Evolutionary conservation across 305 asterid genomes (phyloP).

Genomic region (Fraxinus ornus): DNA sequence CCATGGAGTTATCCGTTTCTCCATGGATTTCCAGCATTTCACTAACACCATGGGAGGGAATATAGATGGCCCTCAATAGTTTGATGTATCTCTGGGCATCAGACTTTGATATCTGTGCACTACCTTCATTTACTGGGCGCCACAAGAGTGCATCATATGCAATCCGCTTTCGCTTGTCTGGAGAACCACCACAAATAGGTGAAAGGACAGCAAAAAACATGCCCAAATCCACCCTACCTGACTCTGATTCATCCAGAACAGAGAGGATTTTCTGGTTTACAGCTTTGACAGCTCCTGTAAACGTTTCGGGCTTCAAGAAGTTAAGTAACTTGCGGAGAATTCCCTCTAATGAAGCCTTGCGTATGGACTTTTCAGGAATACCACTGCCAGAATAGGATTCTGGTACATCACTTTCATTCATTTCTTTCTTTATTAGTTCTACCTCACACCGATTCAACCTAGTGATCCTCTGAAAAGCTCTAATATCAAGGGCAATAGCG

Average conservation of each 20-base stretch:
- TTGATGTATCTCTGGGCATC: conserved; percentile 74
- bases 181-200: conserved; percentile 75
- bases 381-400: conserved; percentile 83
- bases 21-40: conserved; percentile 86
- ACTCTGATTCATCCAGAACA: conserved; percentile 75
- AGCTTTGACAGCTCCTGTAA: conserved; percentile 90
- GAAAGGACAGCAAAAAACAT: conserved; percentile 82
- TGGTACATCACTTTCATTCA: conserved; percentile 74
- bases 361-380: conserved; percentile 74
- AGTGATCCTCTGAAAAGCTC: conserved; percentile 88
- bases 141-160: conserved; percentile 84
- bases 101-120: conserved; percentile 55
- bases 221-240: conserved; percentile 87
- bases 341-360: conserved; percentile 87
- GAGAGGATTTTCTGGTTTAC: conserved; percentile 82
- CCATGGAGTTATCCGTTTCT: conserved; percentile 50
- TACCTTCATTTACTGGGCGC: conserved; percentile 88
- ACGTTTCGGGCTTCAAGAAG: conserved; percentile 92
- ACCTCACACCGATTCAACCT: conserved; percentile 76
- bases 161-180: conserved; percentile 75
- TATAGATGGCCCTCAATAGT: conserved; percentile 70
- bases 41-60: conserved; percentile 78
- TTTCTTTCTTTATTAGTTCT: conserved; percentile 75
- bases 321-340: conserved; percentile 64
- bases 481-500: conserved; percentile 69